Evolutionary conservation across 1,284 basidiomycete genomes (phyloP), one percentile per base, ranked within the genome.

Genomic region (Pseudozyma sp.): DNA sequence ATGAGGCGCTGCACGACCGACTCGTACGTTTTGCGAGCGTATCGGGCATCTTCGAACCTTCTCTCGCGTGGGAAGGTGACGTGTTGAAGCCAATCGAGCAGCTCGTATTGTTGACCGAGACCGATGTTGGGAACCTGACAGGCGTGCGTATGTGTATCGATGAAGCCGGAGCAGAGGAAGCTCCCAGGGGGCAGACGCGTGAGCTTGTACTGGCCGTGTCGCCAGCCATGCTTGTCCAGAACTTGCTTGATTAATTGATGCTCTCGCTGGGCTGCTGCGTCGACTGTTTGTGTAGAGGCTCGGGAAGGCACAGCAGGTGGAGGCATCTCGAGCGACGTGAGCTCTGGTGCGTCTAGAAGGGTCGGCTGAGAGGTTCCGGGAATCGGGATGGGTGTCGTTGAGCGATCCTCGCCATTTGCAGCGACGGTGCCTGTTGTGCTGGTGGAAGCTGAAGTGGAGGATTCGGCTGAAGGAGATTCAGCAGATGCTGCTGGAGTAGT

Each of bases 51-150:
- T n/a, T 86, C 78, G 83, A 94, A 97, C 67, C 89, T 90, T n/a
- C 89, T 87, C 85, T 98, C 96, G 81, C 90, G 90, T 0, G 95
- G 96, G 84, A 96, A 98, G 1, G 95, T 97, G 63, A 94, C 88
- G 49, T 92, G 87, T 42, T 90, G 85, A 36, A 97, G 89, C 95
- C 95, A 98, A 74, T 94, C 92, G 14, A 98, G 89, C n/a, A 98
- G 90, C 84, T 97, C 86, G 70, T 83, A 86, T 62, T 86, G 84
- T 70, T 86, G 85, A 9, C 85, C 85, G 11, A 78, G 73, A 42
- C 81, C 94, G 42, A 92, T 88, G 83, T 95, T 97, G 19, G 93
- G 92, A 72, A 76, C 66, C 61, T 81, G 78, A 43, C 78, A 77
- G 31, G 79, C 81, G 50, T 82, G 80, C 34, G 91, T 93, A 85